A percentile compares a stretch with the other conserved stretches of the same genome.
Evolutionary conservation across 495 filamentous ascomycete genomes (phyloP).

Genomic region (Penicillium canariense): DNA sequence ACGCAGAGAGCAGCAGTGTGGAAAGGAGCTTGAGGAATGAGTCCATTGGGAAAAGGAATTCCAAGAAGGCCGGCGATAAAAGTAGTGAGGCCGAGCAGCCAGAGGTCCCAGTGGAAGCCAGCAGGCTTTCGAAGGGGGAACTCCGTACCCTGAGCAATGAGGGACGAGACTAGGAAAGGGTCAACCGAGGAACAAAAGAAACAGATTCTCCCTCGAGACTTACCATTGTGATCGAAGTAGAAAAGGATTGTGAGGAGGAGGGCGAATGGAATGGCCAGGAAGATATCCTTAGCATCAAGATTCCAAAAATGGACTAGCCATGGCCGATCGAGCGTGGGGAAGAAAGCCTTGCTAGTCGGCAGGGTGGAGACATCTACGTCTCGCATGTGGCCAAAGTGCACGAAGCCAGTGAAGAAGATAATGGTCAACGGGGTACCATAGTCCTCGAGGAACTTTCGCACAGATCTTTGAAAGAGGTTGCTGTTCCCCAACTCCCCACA

Average conservation of each 20-base stretch:
- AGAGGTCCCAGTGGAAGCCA: conserved; percentile 95
- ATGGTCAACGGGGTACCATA: conserved; percentile 82
- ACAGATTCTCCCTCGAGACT: neutral
- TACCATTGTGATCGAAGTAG: conserved; percentile 91
- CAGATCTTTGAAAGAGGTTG: conserved; percentile 64
- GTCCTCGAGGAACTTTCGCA: conserved; percentile 78
- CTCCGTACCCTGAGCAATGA: conserved; percentile 89
- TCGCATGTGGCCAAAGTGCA: conserved; percentile 77
- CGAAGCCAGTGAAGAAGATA: conserved; percentile 85
- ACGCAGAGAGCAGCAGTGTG: conserved; percentile 84
- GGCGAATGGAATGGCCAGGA: conserved; percentile 86
- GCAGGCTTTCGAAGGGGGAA: conserved; percentile 90
- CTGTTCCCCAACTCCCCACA: conserved; percentile 68
- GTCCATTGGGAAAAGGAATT: conserved; percentile 87
- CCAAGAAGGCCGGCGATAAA: conserved; percentile 80
- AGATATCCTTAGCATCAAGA: conserved; percentile 69
- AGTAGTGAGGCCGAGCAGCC: conserved; percentile 86
- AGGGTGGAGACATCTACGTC: conserved; percentile 61
- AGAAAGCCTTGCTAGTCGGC: conserved; percentile 75
- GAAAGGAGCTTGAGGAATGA: conserved; percentile 91
- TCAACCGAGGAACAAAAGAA: neutral
- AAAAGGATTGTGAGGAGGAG: conserved; percentile 84
- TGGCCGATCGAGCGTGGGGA: conserved; percentile 69
- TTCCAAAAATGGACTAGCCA: conserved; percentile 94
- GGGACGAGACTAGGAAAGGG: conserved; percentile 61